Percentiles rank a stretch among this genome's conserved stretches.
Conservation (phyloP, 2,329 filamentous ascomycete genomes). For the Colletotrichum noveboracense region DNA sequence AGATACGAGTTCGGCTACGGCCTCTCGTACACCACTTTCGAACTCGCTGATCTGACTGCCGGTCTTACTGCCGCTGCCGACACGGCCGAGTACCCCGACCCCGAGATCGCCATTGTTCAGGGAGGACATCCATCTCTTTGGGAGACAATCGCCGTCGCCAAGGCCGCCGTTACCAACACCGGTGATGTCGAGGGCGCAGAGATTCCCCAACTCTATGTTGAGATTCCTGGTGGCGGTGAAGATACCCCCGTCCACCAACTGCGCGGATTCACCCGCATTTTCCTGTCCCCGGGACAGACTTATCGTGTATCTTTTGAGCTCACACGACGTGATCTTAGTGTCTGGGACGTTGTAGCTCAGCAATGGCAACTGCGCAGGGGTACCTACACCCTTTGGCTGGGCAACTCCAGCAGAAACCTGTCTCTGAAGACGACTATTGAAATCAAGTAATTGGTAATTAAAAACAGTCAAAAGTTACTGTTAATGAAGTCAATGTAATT, state of each 20-base stretch:
- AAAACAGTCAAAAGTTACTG: not conserved
- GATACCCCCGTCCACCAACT: constrained; percentile 60
- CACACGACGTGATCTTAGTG: constrained; percentile 68
- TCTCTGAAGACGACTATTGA: constrained; percentile 43
- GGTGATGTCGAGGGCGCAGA: constrained; percentile 49
- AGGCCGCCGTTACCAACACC: constrained; percentile 45
- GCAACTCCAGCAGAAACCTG: constrained; percentile 51
- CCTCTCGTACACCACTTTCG: constrained; percentile 60
- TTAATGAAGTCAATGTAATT: not conserved
- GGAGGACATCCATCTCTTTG: constrained; percentile 54
- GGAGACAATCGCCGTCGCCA: constrained; percentile 47
- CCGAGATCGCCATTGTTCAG: constrained; percentile 41
- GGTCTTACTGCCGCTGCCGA: constrained; percentile 29
- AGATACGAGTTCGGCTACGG: constrained; percentile 64
- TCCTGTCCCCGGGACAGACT: constrained; percentile 3
- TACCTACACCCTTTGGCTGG: constrained; percentile 49
- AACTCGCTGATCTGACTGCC: constrained; percentile 48
- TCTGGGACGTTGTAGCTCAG: constrained; percentile 67
- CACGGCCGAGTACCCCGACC: constrained; percentile 42
- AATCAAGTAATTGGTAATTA: constrained; percentile 29
- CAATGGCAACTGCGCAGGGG: constrained; percentile 62
- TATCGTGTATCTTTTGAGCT: constrained; percentile 56
- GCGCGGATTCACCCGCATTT: constrained; percentile 58
- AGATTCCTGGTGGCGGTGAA: constrained; percentile 41
- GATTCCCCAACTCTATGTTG: constrained; percentile 54